Percentiles rank a stretch among this genome's conserved stretches.
Evolutionary conservation across 768 basidiomycete species (phyloP).

Genomic region (Boletus rubescentipes): DNA sequence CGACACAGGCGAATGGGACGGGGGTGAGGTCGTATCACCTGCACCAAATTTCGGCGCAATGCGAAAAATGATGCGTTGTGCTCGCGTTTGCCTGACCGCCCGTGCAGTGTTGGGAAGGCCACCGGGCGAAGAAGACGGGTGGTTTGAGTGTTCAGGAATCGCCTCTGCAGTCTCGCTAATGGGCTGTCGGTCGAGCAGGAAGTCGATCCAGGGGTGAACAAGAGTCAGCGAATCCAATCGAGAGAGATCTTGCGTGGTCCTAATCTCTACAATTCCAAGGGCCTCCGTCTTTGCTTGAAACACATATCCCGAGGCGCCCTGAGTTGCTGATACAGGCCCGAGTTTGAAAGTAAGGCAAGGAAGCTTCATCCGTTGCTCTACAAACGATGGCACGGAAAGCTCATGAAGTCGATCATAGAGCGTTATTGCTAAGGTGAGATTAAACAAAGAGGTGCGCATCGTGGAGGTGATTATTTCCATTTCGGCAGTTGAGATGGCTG

Average conservation of each 20-base stretch:
- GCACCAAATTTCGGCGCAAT: neutral
- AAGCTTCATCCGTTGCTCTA: neutral
- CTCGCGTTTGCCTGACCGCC: neutral
- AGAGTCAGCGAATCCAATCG: neutral
- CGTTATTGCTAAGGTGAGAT: neutral
- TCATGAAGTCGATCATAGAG: neutral
- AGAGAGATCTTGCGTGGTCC: constrained; percentile 4
- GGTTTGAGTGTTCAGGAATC: neutral
- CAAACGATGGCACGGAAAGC: neutral
- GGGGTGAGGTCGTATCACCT: neutral
- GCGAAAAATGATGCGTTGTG: neutral
- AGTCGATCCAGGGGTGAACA: constrained; percentile 7
- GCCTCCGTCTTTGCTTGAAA: neutral
- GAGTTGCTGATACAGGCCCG: neutral
- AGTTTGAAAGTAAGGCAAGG: constrained; percentile 2
- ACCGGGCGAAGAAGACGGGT: neutral
- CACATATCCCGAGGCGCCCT: neutral
- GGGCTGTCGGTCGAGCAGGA: constrained; percentile 3
- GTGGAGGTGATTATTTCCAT: neutral
- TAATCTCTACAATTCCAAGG: constrained; percentile 4
- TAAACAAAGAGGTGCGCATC: neutral
- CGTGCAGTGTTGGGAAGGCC: neutral
- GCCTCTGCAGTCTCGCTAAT: neutral
- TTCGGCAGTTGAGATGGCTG: neutral
- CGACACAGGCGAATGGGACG: neutral